Base-by-base conservation (phyloP, 2,329 filamentous ascomycete genomes). In the Pseudocercospora fuligena region DNA sequence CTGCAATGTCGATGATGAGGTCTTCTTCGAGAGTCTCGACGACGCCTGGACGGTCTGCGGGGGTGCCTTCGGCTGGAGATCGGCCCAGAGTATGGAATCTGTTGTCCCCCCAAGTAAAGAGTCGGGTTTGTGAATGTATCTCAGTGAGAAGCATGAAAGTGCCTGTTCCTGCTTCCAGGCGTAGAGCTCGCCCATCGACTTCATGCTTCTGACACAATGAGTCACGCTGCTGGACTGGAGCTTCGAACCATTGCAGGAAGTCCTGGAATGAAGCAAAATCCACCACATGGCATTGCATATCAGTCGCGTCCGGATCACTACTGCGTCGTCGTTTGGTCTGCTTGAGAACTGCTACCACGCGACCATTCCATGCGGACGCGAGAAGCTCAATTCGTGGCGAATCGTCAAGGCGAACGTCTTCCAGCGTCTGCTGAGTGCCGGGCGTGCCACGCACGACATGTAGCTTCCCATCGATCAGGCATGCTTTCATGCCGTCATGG, bases 1-100 rank as follows among this genome's bases (percentile, higher is more conserved):
- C 74, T 8, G 77, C 82, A 27, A 91, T 78, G 71, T 85, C 87
- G 31, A 73, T 78, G 58, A 82, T 12, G 82, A 79, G 54, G 90
- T 79, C 51, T 63, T 85, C 82, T 5, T 76, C 75, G 0, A 91
- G 79, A 56, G 85, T 83, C 23, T 81, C 72, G 3, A 90, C 80
- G 0, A 79, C 65, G 3, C 78, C 75, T 5, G 87, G 87, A 4
- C 71, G 19, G 72, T 1, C 80, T 73, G 16, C 87, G 83, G 51
- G 46, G 9, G n/a, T 14, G n/a, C 7, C 46, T 3, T 19, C 21
- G n/a, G 46, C 21, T 23, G 21, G n/a, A 7, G n/a, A 23, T 23
- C 46, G n/a, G 23, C 46, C 46, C 6, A 49, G 46, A 21, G 46
- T 3, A 9, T n/a, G 46, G 46, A 49, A 49, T 23, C 46, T 49